Percentiles rank a stretch among this genome's conserved stretches.
Conservation (phyloP, 129 eudicot genomes). For the Arctium lappa region DNA sequence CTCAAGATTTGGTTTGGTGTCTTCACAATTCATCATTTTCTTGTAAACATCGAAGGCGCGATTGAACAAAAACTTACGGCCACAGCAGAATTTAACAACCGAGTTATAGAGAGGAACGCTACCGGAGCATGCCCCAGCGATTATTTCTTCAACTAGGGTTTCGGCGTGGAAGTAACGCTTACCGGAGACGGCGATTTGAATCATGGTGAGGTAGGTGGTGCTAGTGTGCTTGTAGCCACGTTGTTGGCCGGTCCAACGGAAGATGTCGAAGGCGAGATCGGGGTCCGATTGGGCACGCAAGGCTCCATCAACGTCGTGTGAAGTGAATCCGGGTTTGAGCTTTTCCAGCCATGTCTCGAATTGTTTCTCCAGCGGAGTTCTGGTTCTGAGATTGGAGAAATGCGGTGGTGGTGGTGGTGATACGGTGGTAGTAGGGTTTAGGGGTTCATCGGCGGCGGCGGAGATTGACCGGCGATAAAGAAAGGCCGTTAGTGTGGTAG, state of each 20-base stretch:
- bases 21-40: constrained; percentile 49
- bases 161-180: constrained; percentile 60
- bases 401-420: constrained; percentile 6
- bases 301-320: constrained; percentile 58
- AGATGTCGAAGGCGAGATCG: constrained; percentile 80
- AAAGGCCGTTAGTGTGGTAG: constrained; percentile 12
- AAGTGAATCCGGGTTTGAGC: constrained; percentile 75
- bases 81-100: constrained; percentile 66
- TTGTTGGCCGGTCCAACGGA: constrained; percentile 89
- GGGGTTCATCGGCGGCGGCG: constrained; percentile 17
- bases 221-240: constrained; percentile 71
- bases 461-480: constrained; percentile 21
- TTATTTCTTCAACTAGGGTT: constrained; percentile 65
- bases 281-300: constrained; percentile 70
- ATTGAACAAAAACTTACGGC: constrained; percentile 53
- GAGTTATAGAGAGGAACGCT: constrained; percentile 58
- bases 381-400: constrained; percentile 30
- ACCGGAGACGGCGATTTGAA: constrained; percentile 43
- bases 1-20: constrained; percentile 56
- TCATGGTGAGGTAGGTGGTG: constrained; percentile 69
- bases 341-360: constrained; percentile 60
- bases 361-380: constrained; percentile 60
- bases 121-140: constrained; percentile 72
- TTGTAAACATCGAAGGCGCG: constrained; percentile 82
- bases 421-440: constrained; percentile 19